Evolutionary conservation across 208 protist genomes (phyloP).

Genomic region (Crithidia thermophila): DNA sequence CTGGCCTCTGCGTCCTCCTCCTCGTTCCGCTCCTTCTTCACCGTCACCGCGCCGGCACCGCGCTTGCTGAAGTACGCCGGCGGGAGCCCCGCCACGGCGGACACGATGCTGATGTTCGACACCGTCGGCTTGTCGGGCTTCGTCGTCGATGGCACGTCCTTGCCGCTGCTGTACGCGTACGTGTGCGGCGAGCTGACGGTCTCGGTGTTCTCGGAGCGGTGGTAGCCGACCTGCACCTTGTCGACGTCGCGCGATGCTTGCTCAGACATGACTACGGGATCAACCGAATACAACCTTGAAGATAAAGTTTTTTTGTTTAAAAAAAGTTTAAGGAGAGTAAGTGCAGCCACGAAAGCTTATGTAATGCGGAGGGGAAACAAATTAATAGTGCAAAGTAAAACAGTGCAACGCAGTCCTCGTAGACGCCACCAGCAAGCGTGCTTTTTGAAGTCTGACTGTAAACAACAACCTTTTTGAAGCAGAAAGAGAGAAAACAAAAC

Average conservation of each 20-base stretch:
- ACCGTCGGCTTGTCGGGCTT: conserved; percentile 66
- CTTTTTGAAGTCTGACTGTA: too few relatives aligned
- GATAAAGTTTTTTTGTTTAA: too few relatives aligned
- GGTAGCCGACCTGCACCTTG: conserved; percentile 74
- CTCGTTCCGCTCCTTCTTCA: conserved; percentile 33
- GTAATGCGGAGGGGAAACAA: too few relatives aligned
- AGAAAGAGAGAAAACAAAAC: too few relatives aligned
- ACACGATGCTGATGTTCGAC: conserved; percentile 73
- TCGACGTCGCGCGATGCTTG: conserved; percentile 38
- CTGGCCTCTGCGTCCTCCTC: conserved; percentile 24
- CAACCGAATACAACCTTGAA: too few relatives aligned
- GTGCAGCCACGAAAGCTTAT: too few relatives aligned
- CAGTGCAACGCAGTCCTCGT: too few relatives aligned
- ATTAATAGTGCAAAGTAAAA: too few relatives aligned
- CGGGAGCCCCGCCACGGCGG: conserved; percentile 64
- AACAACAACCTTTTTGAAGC: too few relatives aligned
- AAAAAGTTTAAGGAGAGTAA: too few relatives aligned
- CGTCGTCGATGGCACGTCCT: conserved; percentile 48
- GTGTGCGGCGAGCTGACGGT: conserved; percentile 87
- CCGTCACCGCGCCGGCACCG: neutral
- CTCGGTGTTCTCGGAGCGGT: conserved; percentile 80
- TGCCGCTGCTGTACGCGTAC: conserved; percentile 50
- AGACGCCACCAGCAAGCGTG: too few relatives aligned
- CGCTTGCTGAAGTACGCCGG: conserved; percentile 20
- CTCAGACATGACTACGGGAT: conserved; percentile 7